Evolutionary conservation across 768 basidiomycete genomes (phyloP).

Genomic region (Neoboletus subvelutipes): DNA sequence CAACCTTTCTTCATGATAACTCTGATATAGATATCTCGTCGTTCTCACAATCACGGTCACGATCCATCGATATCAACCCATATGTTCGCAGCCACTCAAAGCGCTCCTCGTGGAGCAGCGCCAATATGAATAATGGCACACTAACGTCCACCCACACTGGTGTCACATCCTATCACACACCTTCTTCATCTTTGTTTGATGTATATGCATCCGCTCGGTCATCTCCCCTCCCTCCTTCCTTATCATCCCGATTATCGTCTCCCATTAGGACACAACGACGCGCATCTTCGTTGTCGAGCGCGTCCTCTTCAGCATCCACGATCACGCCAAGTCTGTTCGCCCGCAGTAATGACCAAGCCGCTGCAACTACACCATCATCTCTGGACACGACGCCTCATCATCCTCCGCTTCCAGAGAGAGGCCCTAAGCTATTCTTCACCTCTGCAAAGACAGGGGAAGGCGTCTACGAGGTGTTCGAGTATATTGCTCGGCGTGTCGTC

Average conservation of each 20-base stretch:
- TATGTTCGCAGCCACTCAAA: constrained; percentile 34
- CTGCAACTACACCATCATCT: constrained; percentile 13
- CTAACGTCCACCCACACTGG: constrained; percentile 57
- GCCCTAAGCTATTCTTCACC: constrained; percentile 70
- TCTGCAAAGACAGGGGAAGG: constrained; percentile 79
- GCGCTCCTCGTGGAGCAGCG: constrained; percentile 47
- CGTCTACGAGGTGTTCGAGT: constrained; percentile 73
- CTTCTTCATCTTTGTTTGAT: constrained; percentile 75
- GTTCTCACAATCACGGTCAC: constrained; percentile 19
- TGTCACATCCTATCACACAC: constrained; percentile 71
- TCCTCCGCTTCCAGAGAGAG: constrained; percentile 40
- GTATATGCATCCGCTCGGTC: constrained; percentile 58
- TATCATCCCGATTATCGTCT: constrained; percentile 29
- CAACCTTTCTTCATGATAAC: background rate
- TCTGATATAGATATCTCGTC: constrained; percentile 22
- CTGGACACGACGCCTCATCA: constrained; percentile 13
- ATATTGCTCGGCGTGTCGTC: constrained; percentile 64
- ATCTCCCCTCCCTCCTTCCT: constrained; percentile 47
- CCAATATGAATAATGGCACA: constrained; percentile 46
- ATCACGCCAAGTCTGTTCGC: constrained; percentile 62
- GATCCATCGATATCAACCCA: constrained; percentile 27
- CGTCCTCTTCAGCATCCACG: constrained; percentile 45
- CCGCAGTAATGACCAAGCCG: constrained; percentile 25
- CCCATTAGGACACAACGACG: constrained; percentile 32
- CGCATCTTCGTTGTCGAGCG: constrained; percentile 38